Evolutionary conservation across 2,329 filamentous ascomycete species (phyloP).

Genomic region (Corynespora cassiicola): DNA sequence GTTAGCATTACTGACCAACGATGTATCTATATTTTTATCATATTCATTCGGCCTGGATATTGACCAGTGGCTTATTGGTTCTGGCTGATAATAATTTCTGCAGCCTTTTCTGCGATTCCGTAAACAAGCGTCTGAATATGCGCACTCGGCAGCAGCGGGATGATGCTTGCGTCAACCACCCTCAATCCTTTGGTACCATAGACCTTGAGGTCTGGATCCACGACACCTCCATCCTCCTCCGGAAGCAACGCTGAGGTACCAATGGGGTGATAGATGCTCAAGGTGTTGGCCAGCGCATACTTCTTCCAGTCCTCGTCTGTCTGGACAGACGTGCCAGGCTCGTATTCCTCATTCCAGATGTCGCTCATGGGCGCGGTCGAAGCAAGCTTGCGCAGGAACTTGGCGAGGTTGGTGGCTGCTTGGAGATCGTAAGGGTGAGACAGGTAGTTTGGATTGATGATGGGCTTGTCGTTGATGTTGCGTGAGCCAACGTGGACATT

Average conservation of each 20-base stretch:
- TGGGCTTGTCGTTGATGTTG: slow-evolving; percentile 27
- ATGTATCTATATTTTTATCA: too few relatives aligned
- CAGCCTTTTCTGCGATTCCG: slow-evolving; percentile 35
- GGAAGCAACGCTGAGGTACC: slow-evolving; percentile 43
- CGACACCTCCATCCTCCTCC: slow-evolving; percentile 30
- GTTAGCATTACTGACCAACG: too few relatives aligned
- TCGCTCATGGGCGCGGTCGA: slow-evolving; percentile 29
- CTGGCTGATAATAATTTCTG: slow-evolving; percentile 27
- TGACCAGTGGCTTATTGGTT: too few relatives aligned
- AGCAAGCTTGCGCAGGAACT: slow-evolving; percentile 36
- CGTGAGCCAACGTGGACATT: slow-evolving; percentile 29
- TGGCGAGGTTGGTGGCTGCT: slow-evolving; percentile 23
- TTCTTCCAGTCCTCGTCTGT: slow-evolving; percentile 33
- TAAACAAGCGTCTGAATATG: slow-evolving; percentile 37
- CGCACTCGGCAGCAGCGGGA: slow-evolving; percentile 30
- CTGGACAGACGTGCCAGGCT: slow-evolving; percentile 32
- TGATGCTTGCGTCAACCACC: slow-evolving; percentile 38
- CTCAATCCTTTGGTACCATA: slow-evolving; percentile 28
- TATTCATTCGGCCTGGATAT: too few relatives aligned
- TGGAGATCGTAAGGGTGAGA: slow-evolving; percentile 33
- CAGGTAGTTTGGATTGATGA: slow-evolving; percentile 38
- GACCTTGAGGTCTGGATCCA: slow-evolving; percentile 24
- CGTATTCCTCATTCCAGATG: slow-evolving; percentile 36
- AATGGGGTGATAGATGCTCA: slow-evolving; percentile 40
- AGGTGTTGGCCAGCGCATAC: slow-evolving; percentile 20